Evolutionary conservation across 768 basidiomycete genomes (phyloP), one percentile per base, ranked within the genome.

Genomic region (Tephrocybe sp.): DNA sequence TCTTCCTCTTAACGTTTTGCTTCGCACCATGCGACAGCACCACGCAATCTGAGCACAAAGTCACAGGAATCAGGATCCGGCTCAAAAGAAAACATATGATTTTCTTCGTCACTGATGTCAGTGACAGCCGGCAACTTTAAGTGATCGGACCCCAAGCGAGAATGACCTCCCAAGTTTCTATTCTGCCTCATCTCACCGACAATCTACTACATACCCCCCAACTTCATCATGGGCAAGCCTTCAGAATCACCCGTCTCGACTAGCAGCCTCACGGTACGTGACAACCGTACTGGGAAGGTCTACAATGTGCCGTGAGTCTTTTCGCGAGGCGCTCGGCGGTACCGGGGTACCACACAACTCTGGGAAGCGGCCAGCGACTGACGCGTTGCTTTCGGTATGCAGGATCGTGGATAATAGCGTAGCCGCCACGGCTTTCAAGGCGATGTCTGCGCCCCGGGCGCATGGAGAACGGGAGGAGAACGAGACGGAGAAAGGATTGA

Each of bases 321-420:
- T 20, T 49, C 24, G 8, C 1, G 17, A 17, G 30, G 30, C 37
- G 28, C 34, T n/a, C 18, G 34, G 34, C 42, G 6, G n/a, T n/a
- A n/a, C n/a, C 25, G 14, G 42, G 15, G 42, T 41, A 41, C 40
- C 23, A 11, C 11, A 24, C 20, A 21, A 18, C 5, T 21, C 17
- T 15, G 47, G n/a, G 33, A 20, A 25, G n/a, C 9, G 15, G 3
- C 7, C 15, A 18, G 26, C 15, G 44, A 18, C 48, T 45, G 26
- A 55, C 20, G 39, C 21, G 21, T 39, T 28, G 18, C 38, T 11
- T 18, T 14, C 24, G 10, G 14, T 26, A 10, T 55, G 11, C 56
- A 93, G 91, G 4, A 93, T 96, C 58, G 72, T 71, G 24, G 81
- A 93, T 67, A 95, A 94, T 66, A 81, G 86, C 30, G 77, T 96